Evolutionary conservation across 225 moss, liverwort and hornwort species (phyloP).

Genomic region (Takakia lepidozioides): DNA sequence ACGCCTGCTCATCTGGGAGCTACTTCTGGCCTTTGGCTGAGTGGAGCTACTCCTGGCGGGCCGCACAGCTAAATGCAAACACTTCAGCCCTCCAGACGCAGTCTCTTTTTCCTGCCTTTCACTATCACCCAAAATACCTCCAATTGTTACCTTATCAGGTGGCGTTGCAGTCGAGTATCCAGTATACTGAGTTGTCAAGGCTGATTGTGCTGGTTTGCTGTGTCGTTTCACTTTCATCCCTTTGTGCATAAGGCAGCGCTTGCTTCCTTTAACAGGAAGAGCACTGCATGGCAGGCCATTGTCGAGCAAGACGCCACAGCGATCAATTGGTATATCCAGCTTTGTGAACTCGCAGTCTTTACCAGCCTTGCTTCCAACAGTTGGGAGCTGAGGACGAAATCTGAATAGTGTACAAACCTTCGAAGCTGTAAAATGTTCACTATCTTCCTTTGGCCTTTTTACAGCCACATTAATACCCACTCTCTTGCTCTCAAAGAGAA

Average conservation of each 20-base stretch:
- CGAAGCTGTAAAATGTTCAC: no score
- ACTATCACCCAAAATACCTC: neutral
- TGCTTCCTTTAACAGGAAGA: constrained; percentile 29
- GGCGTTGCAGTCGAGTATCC: no score
- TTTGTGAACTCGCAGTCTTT: constrained; percentile 46
- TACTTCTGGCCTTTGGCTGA: neutral
- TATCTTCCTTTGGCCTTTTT: no score
- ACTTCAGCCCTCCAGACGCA: no score
- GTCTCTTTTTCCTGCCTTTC: no score
- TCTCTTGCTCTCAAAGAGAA: no score
- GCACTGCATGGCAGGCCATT: constrained; percentile 29
- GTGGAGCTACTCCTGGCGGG: neutral
- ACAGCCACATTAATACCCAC: no score
- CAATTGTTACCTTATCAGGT: no score
- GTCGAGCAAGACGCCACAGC: constrained; percentile 25
- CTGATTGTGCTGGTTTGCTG: constrained; percentile 22
- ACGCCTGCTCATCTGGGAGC: constrained; percentile 16
- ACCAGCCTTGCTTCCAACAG: constrained; percentile 12
- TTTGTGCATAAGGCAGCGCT: constrained; percentile 32
- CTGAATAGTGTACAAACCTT: constrained; percentile 27
- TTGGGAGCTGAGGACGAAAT: constrained; percentile 5
- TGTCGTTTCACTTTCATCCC: constrained; percentile 10
- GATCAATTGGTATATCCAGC: constrained; percentile 51
- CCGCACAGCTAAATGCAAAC: no score
- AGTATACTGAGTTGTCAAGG: constrained; percentile 20